These are phyloP conservation scores for Ceratonia siliqua DNA, from an alignment of 306 rosid species.

Conservation along the genomic window DNA sequence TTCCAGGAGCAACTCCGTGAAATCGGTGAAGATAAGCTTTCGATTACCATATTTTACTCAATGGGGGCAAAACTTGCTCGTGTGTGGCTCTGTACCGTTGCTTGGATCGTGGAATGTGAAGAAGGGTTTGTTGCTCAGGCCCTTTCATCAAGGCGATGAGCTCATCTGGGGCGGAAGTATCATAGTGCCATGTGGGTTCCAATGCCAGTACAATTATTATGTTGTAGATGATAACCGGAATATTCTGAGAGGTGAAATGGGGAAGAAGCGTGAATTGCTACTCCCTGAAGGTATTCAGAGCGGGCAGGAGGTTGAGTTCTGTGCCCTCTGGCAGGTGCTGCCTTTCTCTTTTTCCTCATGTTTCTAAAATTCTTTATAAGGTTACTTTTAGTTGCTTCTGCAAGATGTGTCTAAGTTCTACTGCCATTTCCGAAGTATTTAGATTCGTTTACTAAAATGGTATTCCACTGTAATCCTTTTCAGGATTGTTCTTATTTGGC, in stretches of 20 bases:
- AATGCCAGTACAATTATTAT: slow-evolving; percentile 71
- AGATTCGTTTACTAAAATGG: slow-evolving; percentile 20
- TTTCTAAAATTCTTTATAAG: slow-evolving; percentile 4
- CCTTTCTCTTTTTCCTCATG: slow-evolving; percentile 25
- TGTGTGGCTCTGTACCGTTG: slow-evolving; percentile 79
- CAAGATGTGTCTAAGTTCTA: slow-evolving; percentile 5
- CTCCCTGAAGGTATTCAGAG: slow-evolving; percentile 63
- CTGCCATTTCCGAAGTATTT: not conserved
- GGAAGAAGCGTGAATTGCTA: slow-evolving; percentile 62
- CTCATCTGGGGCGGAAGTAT: slow-evolving; percentile 82
- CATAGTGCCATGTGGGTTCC: slow-evolving; percentile 64
- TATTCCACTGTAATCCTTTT: slow-evolving; percentile 4
- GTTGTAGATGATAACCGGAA: slow-evolving; percentile 79
- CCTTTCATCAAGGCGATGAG: slow-evolving; percentile 70
- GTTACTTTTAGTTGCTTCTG: slow-evolving; percentile 1
- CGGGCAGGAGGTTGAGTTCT: slow-evolving; percentile 72
- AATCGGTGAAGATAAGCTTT: slow-evolving; percentile 74
- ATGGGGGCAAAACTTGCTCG: slow-evolving; percentile 88
- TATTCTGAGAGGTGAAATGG: slow-evolving; percentile 75
- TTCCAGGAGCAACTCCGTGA: slow-evolving; percentile 51
- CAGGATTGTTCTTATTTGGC: slow-evolving; percentile 1
- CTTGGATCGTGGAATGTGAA: slow-evolving; percentile 93
- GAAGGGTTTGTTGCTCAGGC: slow-evolving; percentile 72
- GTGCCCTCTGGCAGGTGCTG: slow-evolving; percentile 94
- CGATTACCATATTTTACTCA: slow-evolving; percentile 78